These are phyloP conservation scores for Solanum sitiens DNA, from an alignment of 257 asterid genomes.

Conservation along the genomic window DNA sequence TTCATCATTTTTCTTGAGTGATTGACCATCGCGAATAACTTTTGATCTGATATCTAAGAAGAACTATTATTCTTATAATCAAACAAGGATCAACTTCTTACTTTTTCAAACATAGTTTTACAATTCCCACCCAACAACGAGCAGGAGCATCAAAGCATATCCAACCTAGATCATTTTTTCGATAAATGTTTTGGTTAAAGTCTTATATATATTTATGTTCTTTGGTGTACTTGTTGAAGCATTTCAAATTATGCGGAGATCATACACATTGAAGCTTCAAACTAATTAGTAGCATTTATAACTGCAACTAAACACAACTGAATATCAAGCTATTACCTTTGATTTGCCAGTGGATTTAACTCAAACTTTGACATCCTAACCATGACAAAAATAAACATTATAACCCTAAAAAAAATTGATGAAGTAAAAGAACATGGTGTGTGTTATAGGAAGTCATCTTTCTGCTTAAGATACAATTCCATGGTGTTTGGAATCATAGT, in stretches of 20 bases:
- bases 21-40: not conserved
- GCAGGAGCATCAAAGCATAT: not conserved
- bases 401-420: too few relatives aligned
- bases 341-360: not conserved
- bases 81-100: not conserved
- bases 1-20: too few relatives aligned
- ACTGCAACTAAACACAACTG: not conserved
- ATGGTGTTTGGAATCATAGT: not conserved
- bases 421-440: not conserved
- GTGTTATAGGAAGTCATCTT: not conserved
- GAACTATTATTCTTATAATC: too few relatives aligned
- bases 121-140: too few relatives aligned
- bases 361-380: not conserved
- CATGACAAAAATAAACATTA: not conserved
- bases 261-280: not conserved
- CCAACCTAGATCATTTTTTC: too few relatives aligned
- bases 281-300: not conserved
- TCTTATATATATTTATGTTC: not conserved
- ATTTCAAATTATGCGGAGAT: not conserved
- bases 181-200: not conserved
- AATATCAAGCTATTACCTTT: not conserved
- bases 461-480: not conserved
- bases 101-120: too few relatives aligned
- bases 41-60: too few relatives aligned
- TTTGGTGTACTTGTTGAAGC: not conserved